phyloP scores from a whole-genome alignment of 208 protist species.

The Baffinella frigidus region DNA sequence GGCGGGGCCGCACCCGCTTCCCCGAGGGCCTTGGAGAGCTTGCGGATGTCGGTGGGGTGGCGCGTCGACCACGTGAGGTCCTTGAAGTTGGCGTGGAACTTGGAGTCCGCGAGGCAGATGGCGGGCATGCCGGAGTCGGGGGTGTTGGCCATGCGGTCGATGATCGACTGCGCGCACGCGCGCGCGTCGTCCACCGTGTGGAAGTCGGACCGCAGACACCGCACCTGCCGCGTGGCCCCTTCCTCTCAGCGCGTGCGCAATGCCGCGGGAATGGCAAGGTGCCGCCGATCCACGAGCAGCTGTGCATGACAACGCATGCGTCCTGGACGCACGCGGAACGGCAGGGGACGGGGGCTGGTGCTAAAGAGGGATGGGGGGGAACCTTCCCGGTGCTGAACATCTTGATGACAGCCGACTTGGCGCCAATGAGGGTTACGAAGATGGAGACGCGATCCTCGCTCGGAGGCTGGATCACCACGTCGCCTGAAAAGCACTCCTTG shows the following conservation, averaged over 20 bases:
- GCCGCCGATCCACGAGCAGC: no score
- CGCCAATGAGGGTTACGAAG: neutral
- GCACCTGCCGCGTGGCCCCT: no score
- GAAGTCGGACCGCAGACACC: constrained; percentile 33
- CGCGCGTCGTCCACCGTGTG: neutral
- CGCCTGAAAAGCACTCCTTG: neutral
- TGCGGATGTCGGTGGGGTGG: constrained; percentile 14
- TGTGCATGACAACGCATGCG: no score
- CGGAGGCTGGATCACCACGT: neutral
- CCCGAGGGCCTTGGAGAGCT: neutral
- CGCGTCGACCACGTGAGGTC: constrained; percentile 31
- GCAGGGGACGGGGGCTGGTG: no score
- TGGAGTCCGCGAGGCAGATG: neutral
- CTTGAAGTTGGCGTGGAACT: constrained; percentile 18
- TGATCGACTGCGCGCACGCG: neutral
- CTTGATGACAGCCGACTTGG: neutral
- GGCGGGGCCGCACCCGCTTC: no score
- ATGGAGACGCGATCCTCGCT: constrained; percentile 15
- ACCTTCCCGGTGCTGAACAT: constrained; percentile 50
- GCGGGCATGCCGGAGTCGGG: constrained; percentile 5
- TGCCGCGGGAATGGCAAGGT: no score
- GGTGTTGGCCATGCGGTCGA: neutral
- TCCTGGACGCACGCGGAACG: no score
- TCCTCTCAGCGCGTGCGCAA: no score
- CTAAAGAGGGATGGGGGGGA: no score